Evolutionary conservation across 108 stramenopile species (phyloP).

Genomic region (Nitzschia palea): DNA sequence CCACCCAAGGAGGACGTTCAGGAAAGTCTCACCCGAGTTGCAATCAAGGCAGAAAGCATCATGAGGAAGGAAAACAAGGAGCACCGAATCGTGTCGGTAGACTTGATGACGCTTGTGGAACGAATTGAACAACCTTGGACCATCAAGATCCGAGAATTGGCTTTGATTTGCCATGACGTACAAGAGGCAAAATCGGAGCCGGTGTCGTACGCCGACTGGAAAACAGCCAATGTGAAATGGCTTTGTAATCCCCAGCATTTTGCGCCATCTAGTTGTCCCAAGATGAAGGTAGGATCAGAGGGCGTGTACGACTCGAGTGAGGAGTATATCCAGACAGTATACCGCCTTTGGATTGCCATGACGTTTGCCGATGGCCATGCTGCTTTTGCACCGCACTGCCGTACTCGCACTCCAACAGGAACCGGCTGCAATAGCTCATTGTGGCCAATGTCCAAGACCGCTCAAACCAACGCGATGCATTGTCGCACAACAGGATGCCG

Average conservation of each 20-base stretch:
- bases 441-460: not conserved
- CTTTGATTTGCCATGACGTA: slow-evolving; percentile 15
- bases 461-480: not conserved
- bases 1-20: not conserved
- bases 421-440: not conserved
- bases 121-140: not conserved
- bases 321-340: slow-evolving; percentile 40
- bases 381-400: slow-evolving; percentile 39
- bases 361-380: slow-evolving; percentile 44
- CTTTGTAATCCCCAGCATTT: not conserved
- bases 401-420: slow-evolving; percentile 2
- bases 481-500: slow-evolving; percentile 29
- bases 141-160: not conserved
- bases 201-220: not conserved
- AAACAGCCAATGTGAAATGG: not conserved
- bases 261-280: not conserved
- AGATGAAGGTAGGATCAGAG: not conserved
- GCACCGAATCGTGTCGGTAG: not conserved
- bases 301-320: slow-evolving; percentile 39
- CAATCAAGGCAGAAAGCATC: not conserved
- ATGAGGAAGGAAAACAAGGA: not conserved
- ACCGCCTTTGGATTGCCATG: slow-evolving; percentile 44
- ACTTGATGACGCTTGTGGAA: not conserved
- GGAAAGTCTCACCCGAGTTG: not conserved
- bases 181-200: not conserved